These are phyloP conservation scores for Daucus carota DNA, from an alignment of 129 eudicot genomes.

Conservation along the genomic window DH1_v3.0 NC_030381.2:5782501-5783000, in stretches of 20 bases:
- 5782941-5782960: slow-evolving; percentile 45
- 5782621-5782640: background rate
- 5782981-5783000: slow-evolving; percentile 50
- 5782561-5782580: background rate
- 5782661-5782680: background rate
- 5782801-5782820: slow-evolving; percentile 55
- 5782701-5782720: slow-evolving; percentile 29
- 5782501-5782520: background rate
- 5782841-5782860: slow-evolving; percentile 58
- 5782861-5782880: slow-evolving; percentile 53
- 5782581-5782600: background rate
- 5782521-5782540: background rate
- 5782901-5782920: slow-evolving; percentile 40
- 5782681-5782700: slow-evolving; percentile 2
- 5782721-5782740: slow-evolving; percentile 47
- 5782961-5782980: slow-evolving; percentile 40
- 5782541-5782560: background rate
- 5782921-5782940: slow-evolving; percentile 26
- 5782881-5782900: slow-evolving; percentile 63
- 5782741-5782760: slow-evolving; percentile 39
- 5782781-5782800: slow-evolving; percentile 54
- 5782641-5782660: background rate
- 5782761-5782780: slow-evolving; percentile 25
- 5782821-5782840: slow-evolving; percentile 63
- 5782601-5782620: background rate